phyloP scores from a whole-genome alignment of 768 basidiomycete genomes.

The Hortiboletus flavorubellus region DNA sequence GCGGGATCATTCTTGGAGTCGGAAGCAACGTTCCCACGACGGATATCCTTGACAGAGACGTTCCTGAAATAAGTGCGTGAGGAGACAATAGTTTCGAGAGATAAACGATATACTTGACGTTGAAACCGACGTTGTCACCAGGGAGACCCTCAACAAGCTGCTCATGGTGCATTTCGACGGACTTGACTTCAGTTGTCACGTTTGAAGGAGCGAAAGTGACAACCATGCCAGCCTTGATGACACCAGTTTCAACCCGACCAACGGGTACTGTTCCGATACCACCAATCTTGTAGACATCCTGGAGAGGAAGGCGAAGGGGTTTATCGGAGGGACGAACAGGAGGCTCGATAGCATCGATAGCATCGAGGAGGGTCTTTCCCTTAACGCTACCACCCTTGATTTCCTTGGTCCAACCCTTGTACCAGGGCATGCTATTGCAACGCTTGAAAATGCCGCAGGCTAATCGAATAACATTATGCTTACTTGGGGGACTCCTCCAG shows the following conservation, averaged over 20 bases:
- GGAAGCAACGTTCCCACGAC: slow-evolving; percentile 98
- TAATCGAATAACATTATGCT: slow-evolving; percentile 24
- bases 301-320: slow-evolving; percentile 99
- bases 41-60: slow-evolving; percentile 99
- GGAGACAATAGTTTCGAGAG: not conserved
- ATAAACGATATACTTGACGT: slow-evolving; percentile 73
- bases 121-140: slow-evolving; percentile 99
- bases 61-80: slow-evolving; percentile 55
- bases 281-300: slow-evolving; percentile 99
- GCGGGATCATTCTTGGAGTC: slow-evolving; percentile 99
- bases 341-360: slow-evolving; percentile 99
- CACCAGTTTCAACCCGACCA: slow-evolving; percentile 99
- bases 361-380: slow-evolving; percentile 99
- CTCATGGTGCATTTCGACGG: slow-evolving; percentile 99
- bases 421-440: slow-evolving; percentile 88
- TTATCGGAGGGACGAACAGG: slow-evolving; percentile 96
- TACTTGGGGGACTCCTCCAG: slow-evolving; percentile 96
- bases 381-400: slow-evolving; percentile 88
- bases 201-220: slow-evolving; percentile 95
- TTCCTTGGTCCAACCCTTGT: slow-evolving; percentile 99
- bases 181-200: slow-evolving; percentile 99
- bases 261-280: slow-evolving; percentile 99
- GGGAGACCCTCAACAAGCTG: slow-evolving; percentile 92
- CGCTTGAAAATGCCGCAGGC: slow-evolving; percentile 15
- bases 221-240: slow-evolving; percentile 99